Base-by-base conservation (phyloP, 495 filamentous ascomycete species). In the Cudoniella acicularis region DNA sequence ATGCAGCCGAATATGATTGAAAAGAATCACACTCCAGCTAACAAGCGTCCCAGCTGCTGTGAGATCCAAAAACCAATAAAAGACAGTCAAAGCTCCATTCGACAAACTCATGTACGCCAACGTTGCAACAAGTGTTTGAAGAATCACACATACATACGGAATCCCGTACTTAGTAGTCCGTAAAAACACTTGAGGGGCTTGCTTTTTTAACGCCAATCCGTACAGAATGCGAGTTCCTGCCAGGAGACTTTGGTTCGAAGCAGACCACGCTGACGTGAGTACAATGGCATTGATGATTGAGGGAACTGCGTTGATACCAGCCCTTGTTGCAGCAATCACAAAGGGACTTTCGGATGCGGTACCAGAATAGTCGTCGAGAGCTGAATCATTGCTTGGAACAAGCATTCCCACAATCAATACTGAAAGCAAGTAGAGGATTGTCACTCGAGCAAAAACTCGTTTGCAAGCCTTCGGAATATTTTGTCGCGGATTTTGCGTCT, bases 381-480 rank as follows among this genome's bases (percentile, higher is more conserved):
- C 18, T 75, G 79, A 76, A 48, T 78, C 76, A 59, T 83, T 75
- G 57, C 77, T 80, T 0, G 84, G 78, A 0, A 92, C 80, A 10
- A 90, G 73, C 42, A 62, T 46, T 4, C 60, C 54, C 4, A 62
- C 54, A 26, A 54, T 50, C 2, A 62, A 30, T 1, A 62, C 49
- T 23, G 54, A 22, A 1, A 52, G n/a, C 6, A 62, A 10, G 18
- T 58, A 89, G 68, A 90, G 86, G 63, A 88, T 76, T 30, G 85
- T 67, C 57, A 89, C 85, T 25, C 86, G 77, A 70, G 75, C 83
- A 67, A 88, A 89, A 3, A 87, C 85, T 57, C 83, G 81, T 57
- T 82, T 83, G 54, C 87, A 83, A 0, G 85, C 86, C 22, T 80
- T 79, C 0, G 87, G 86, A 9, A 90, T 84, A n/a, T 83, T 85